Evolutionary conservation across 2,329 filamentous ascomycete species (phyloP).

Genomic region (Hypoxylon sp.): DNA sequence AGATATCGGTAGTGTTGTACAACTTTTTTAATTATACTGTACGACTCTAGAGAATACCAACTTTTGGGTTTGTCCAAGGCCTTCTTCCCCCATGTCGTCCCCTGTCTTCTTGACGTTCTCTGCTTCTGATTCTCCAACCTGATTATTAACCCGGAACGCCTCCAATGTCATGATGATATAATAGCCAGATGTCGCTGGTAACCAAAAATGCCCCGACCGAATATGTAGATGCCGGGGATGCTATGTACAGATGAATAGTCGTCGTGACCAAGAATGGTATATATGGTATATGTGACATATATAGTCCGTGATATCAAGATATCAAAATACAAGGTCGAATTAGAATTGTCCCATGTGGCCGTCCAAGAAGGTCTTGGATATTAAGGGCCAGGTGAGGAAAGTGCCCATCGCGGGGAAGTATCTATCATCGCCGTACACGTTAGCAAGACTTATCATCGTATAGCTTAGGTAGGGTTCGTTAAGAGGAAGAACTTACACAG

Average conservation of each 20-base stretch:
- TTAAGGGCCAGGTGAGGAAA: conserved; percentile 59
- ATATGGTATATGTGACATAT: conserved; percentile 13
- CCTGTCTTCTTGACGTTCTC: not conserved
- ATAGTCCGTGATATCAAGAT: conserved; percentile 6
- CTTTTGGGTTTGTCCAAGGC: not conserved
- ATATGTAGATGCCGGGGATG: conserved; percentile 10
- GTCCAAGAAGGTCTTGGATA: conserved; percentile 47
- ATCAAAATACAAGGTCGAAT: conserved; percentile 15
- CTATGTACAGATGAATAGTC: conserved; percentile 36
- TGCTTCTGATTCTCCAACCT: conserved; percentile 22
- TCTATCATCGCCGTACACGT: conserved; percentile 45
- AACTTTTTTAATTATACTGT: conserved; percentile 17
- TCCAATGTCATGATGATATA: conserved; percentile 33
- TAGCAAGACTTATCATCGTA: not conserved
- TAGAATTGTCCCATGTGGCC: conserved; percentile 48
- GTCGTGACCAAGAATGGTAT: conserved; percentile 16
- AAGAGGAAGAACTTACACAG: conserved; percentile 55
- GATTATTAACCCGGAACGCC: conserved; percentile 36
- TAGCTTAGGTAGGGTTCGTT: conserved; percentile 1
- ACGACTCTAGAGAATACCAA: conserved; percentile 14
- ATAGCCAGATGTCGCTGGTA: conserved; percentile 20
- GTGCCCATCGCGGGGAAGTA: conserved; percentile 55
- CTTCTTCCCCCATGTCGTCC: conserved; percentile 4
- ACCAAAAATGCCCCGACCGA: conserved; percentile 29
- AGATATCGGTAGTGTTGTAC: conserved; percentile 16